A percentile compares a stretch with the other conserved stretches of the same genome.
These are phyloP conservation scores for Metarhizium rileyi DNA, from an alignment of 2,329 filamentous ascomycete species.

Conservation along the genomic window DNA sequence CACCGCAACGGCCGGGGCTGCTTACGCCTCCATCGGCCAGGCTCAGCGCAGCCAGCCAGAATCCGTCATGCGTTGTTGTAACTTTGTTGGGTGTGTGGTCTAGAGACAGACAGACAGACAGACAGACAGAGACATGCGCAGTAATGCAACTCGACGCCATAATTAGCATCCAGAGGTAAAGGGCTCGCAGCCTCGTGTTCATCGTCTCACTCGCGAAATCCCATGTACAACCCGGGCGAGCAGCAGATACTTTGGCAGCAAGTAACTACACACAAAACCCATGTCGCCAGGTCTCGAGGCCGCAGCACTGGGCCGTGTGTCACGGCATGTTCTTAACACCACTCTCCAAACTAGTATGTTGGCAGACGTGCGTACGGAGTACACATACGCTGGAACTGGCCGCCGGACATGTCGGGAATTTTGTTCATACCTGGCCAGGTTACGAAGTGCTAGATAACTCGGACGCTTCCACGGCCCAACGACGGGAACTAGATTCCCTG, in stretches of 20 bases:
- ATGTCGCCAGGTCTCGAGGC: background rate
- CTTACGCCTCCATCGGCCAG: background rate
- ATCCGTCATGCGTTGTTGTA: too few relatives aligned
- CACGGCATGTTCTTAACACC: background rate
- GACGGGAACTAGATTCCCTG: too few relatives aligned
- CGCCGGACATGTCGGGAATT: too few relatives aligned
- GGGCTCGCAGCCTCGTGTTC: too few relatives aligned
- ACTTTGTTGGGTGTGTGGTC: background rate
- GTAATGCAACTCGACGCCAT: background rate
- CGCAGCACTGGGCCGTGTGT: background rate
- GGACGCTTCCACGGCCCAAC: too few relatives aligned
- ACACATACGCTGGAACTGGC: too few relatives aligned
- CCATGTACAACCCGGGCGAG: background rate
- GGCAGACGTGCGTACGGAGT: too few relatives aligned
- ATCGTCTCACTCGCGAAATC: background rate
- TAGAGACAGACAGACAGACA: background rate
- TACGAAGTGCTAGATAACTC: too few relatives aligned
- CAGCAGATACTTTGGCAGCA: background rate
- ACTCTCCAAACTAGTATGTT: background rate
- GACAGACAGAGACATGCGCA: too few relatives aligned
- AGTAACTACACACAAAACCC: background rate
- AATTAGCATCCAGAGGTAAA: background rate
- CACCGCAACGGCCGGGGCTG: background rate
- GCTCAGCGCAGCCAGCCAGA: too few relatives aligned
- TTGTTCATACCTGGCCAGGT: too few relatives aligned